A percentile compares a stretch with the other conserved stretches of the same genome.
Conservation (phyloP, 192 early-diverging fungal species). For the Podila minutissima region DNA sequence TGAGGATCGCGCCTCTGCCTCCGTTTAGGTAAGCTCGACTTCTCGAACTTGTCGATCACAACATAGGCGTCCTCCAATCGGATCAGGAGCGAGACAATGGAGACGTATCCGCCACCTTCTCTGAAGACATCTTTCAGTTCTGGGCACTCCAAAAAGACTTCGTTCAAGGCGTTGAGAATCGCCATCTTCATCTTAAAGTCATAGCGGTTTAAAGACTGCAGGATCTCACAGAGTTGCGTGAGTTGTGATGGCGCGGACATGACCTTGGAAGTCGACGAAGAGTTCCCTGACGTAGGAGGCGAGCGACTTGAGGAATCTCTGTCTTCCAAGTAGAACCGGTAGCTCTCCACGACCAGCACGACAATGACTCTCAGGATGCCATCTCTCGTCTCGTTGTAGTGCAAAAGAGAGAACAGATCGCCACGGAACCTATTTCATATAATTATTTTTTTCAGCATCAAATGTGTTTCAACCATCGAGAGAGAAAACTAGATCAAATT, state of each 20-base stretch:
- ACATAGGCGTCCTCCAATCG: constrained; percentile 61
- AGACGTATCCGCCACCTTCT: constrained; percentile 66
- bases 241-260: constrained; percentile 59
- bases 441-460: background rate
- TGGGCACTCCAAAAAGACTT: constrained; percentile 57
- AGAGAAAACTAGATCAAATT: background rate
- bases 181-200: constrained; percentile 69
- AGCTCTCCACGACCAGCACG: constrained; percentile 56
- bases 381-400: constrained; percentile 61
- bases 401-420: constrained; percentile 65
- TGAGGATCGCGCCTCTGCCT: constrained; percentile 22
- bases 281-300: constrained; percentile 11
- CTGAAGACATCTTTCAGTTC: constrained; percentile 67
- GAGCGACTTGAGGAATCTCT: constrained; percentile 20
- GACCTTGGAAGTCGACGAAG: constrained; percentile 18
- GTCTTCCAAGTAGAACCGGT: constrained; percentile 45
- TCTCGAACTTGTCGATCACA: constrained; percentile 22
- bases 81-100: constrained; percentile 66
- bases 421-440: constrained; percentile 51
- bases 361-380: constrained; percentile 61
- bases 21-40: constrained; percentile 20
- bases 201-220: constrained; percentile 59
- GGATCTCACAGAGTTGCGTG: constrained; percentile 65
- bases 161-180: constrained; percentile 60
- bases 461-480: no score